Evolutionary conservation across 306 rosid species (phyloP), one percentile per base, ranked within the genome.

Genomic region (Albizia julibrissin): DNA sequence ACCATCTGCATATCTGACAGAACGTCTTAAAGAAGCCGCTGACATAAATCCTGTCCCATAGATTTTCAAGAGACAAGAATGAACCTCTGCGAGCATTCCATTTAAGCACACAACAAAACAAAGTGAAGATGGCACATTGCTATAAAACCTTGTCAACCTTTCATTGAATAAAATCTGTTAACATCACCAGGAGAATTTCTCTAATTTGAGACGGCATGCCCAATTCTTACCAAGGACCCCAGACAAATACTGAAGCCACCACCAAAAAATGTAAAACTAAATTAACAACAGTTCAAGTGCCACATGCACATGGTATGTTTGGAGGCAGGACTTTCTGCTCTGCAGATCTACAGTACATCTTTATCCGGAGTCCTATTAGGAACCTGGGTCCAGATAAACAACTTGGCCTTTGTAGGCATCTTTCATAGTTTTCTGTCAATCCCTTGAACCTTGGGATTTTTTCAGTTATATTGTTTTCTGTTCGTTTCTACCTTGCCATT

Each of bases 91-190:
- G 2, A 5, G 24, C 39, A 42, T 70, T 70, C 19, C 69, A 29
- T 37, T 39, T 49, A 69, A 72, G 56, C 27, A 24, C 15, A 6
- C 40, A 46, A 72, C 59, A 44, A 72, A 44, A 10, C n/a, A 24
- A 26, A 72, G 39, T 26, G 39, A 72, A 46, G 76, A 44, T 72
- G 21, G 76, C 13, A 44, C 22, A 72, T 72, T 44, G 40, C 76
- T 12, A 71, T 24, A 12, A 71, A 14, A 71, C 37, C 49, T 24
- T 43, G 21, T 16, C 56, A 71, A 8, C 62, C 24, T 8, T 27
- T 47, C 29, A 0, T 1, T 6, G 37, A 26, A 12, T 9, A 43
- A 71, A 43, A 24, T 47, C 31, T 71, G 27, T 24, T 7, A 6
- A 71, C 37, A 8, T 12, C 22, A 9, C 27, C 18, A 12, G 44